Evolutionary conservation across 495 filamentous ascomycete species (phyloP).

Genomic region (Penicillium lagena): DNA sequence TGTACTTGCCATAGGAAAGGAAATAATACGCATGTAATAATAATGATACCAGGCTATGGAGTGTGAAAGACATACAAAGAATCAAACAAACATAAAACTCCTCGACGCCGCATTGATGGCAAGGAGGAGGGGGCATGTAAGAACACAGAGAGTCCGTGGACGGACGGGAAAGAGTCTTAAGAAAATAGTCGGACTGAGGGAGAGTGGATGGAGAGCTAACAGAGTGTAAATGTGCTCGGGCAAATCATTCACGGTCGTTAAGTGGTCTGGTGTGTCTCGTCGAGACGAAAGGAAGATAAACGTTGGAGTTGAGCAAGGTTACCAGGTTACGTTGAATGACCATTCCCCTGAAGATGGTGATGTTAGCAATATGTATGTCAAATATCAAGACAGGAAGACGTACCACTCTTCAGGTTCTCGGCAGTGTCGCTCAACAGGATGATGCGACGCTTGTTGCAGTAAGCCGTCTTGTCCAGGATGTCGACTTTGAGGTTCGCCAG

Average conservation of each 20-base stretch:
- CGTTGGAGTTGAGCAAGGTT: conserved; percentile 1
- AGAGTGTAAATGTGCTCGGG: too few relatives aligned
- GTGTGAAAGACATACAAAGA: not conserved
- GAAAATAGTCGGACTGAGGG: not conserved
- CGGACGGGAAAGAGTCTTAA: too few relatives aligned
- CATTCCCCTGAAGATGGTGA: conserved; percentile 26
- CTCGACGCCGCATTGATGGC: not conserved
- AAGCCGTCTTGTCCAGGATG: conserved; percentile 95
- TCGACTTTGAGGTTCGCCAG: conserved; percentile 84
- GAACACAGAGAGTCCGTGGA: not conserved
- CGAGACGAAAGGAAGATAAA: not conserved
- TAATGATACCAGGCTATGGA: not conserved
- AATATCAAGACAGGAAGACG: conserved; percentile 19
- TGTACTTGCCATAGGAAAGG: not conserved
- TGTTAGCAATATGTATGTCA: conserved; percentile 1
- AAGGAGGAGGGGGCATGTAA: not conserved
- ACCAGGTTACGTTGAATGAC: conserved; percentile 41
- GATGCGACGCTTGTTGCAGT: conserved; percentile 86
- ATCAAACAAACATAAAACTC: not conserved
- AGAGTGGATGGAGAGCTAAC: too few relatives aligned
- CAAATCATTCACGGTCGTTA: conserved; percentile 31
- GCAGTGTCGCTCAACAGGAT: conserved; percentile 90
- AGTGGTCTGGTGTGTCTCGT: conserved; percentile 1
- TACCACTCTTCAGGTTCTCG: conserved; percentile 80
- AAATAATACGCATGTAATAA: conserved; percentile 1